Evolutionary conservation across 176 grass and related monocot genomes (phyloP).

Genomic region (Musa acuminata): DNA sequence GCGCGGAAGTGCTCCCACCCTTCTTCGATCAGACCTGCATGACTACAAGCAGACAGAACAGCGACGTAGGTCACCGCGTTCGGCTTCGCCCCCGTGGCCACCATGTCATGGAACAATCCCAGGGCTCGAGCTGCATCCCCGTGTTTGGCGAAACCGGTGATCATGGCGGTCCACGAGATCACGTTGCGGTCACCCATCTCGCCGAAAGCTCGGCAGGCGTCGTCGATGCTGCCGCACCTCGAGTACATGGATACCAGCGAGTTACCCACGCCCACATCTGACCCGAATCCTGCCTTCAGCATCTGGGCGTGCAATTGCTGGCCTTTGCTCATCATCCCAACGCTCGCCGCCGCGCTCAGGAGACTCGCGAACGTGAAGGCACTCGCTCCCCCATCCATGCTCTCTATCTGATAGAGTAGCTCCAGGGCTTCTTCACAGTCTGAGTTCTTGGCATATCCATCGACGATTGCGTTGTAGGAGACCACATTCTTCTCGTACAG

Average conservation of each 20-base stretch:
- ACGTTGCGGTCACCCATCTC: constrained; percentile 62
- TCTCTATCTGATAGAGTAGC: constrained; percentile 29
- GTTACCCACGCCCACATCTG: constrained; percentile 47
- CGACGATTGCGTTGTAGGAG: constrained; percentile 27
- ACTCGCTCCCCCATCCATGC: constrained; percentile 38
- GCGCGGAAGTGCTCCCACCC: constrained; percentile 62
- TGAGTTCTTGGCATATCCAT: constrained; percentile 23
- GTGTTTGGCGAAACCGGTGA: constrained; percentile 80
- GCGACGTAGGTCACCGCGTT: constrained; percentile 78
- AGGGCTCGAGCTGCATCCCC: constrained; percentile 45
- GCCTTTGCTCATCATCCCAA: constrained; percentile 65
- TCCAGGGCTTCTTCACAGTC: constrained; percentile 24
- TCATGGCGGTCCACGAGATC: constrained; percentile 89
- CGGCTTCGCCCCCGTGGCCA: constrained; percentile 47
- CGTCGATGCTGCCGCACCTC: constrained; percentile 65
- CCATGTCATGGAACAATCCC: constrained; percentile 48
- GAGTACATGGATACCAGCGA: constrained; percentile 91
- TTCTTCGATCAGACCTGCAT: constrained; percentile 55
- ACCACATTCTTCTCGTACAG: constrained; percentile 54
- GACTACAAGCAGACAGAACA: constrained; percentile 75
- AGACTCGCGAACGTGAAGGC: constrained; percentile 74
- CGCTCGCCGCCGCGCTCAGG: constrained; percentile 57
- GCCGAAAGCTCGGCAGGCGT: constrained; percentile 45
- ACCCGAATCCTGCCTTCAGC: constrained; percentile 57
- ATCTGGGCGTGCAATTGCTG: constrained; percentile 66